Evolutionary conservation across 768 basidiomycete species (phyloP).

Genomic region (Pleurotus giganteus): DNA sequence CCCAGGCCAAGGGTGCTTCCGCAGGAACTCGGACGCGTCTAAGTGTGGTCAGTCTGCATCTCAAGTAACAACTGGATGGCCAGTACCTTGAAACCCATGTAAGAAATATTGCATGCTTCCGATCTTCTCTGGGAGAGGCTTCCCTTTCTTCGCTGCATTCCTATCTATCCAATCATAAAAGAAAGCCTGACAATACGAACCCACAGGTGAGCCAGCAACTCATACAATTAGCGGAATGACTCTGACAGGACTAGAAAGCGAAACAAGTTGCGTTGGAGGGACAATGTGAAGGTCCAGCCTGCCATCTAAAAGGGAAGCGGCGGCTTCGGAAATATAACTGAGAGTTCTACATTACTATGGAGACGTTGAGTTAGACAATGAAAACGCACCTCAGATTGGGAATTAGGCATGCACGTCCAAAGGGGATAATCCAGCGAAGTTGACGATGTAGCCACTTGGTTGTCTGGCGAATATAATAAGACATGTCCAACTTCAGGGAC

Average conservation of each 20-base stretch:
- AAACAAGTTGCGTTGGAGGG: constrained; percentile 81
- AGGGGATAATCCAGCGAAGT: constrained; percentile 87
- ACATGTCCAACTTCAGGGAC: background rate
- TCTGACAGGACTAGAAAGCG: constrained; percentile 72
- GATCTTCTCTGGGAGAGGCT: constrained; percentile 81
- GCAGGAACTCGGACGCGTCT: constrained; percentile 88
- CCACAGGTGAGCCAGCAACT: too few relatives aligned
- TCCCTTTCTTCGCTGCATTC: constrained; percentile 78
- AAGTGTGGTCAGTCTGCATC: background rate
- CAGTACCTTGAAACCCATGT: constrained; percentile 72
- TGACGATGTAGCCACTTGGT: constrained; percentile 90
- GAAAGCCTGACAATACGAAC: constrained; percentile 55
- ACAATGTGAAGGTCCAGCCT: constrained; percentile 78
- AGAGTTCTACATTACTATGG: too few relatives aligned
- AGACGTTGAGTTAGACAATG: too few relatives aligned
- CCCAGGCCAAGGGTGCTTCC: constrained; percentile 86
- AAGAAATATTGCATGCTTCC: constrained; percentile 90
- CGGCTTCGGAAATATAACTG: constrained; percentile 88
- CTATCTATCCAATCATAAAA: constrained; percentile 93
- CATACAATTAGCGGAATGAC: constrained; percentile 17
- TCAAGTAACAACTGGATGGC: background rate
- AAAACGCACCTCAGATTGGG: constrained; percentile 92
- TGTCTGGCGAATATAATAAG: constrained; percentile 42
- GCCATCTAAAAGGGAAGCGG: constrained; percentile 79
- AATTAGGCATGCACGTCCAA: constrained; percentile 85